phyloP scores from a whole-genome alignment of 305 asterid species.

The Andrographis paniculata region DNA sequence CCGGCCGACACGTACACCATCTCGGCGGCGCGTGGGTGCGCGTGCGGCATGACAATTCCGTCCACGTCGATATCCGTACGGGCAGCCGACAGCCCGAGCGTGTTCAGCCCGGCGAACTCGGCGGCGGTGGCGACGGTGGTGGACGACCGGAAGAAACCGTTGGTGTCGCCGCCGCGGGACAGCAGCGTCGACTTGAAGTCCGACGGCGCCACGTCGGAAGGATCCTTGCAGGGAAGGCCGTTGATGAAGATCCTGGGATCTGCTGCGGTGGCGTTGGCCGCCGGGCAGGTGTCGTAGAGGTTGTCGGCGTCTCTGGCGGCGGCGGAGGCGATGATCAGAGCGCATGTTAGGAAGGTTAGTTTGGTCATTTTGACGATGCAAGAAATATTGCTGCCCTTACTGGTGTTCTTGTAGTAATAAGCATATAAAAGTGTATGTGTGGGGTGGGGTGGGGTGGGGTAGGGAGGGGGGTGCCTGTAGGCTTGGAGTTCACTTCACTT shows the following conservation, averaged over 20 bases:
- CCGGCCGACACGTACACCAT: constrained; percentile 50
- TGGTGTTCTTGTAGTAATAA: neutral
- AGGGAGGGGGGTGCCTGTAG: constrained; percentile 25
- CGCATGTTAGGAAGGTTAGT: constrained; percentile 20
- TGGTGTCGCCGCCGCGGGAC: constrained; percentile 36
- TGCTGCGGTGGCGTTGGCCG: constrained; percentile 16
- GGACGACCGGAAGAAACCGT: constrained; percentile 37
- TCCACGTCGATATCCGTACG: constrained; percentile 61
- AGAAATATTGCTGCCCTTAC: neutral
- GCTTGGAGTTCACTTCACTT: constrained; percentile 81
- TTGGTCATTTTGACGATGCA: constrained; percentile 13
- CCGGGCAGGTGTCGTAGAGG: constrained; percentile 56
- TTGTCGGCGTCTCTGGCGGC: constrained; percentile 37
- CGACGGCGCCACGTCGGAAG: constrained; percentile 27
- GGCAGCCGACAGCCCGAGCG: constrained; percentile 53
- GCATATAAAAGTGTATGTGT: neutral
- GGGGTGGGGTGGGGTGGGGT: constrained; percentile 16
- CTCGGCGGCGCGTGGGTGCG: constrained; percentile 72
- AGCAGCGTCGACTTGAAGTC: constrained; percentile 55
- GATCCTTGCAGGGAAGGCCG: constrained; percentile 68
- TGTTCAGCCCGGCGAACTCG: constrained; percentile 68
- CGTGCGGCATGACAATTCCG: constrained; percentile 47
- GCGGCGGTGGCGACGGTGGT: constrained; percentile 40
- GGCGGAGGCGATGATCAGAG: constrained; percentile 10
- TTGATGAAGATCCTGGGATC: constrained; percentile 36